Evolutionary conservation across 2,329 filamentous ascomycete species (phyloP), one percentile per base, ranked within the genome.

Genomic region (Neobulgaria alba): DNA sequence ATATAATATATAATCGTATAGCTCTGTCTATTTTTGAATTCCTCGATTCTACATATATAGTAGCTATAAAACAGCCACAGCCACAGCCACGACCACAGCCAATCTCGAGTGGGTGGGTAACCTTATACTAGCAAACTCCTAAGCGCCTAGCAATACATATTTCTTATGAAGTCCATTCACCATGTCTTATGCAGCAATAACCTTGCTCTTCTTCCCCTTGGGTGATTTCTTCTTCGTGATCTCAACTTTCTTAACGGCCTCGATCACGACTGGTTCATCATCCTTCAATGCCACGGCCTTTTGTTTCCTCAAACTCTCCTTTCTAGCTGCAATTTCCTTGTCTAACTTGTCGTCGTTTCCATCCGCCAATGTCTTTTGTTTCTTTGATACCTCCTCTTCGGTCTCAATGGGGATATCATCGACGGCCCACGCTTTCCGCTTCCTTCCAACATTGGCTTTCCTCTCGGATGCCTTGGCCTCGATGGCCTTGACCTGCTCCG

Each of bases 381-480:
- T 59, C 59, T 67, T 67, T 19, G 57, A 47, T 2, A 55, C 47
- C 44, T 61, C 60, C n/a, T n/a, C n/a, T n/a, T n/a, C n/a, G n/a
- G n/a, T n/a, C 44, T 61, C 57, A 3, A 51, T 54, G 20, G 37
- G 44, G 5, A 46, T 41, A 29, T 50, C 48, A 44, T 60, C 58
- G 3, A 55, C 29, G 10, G 33, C 56, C 19, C 45, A 42, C 12
- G 47, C 38, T 57, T 67, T 69, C 50, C 64, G 60, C 63, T 71
- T 71, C 74, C 84, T 85, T 55, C 74, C 74, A 26, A 77, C 64
- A 57, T 79, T 79, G 29, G 56, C 40, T n/a, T n/a, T n/a, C n/a
- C n/a, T n/a, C n/a, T n/a, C n/a, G n/a, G n/a, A n/a, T n/a, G n/a
- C n/a, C 39, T 55, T 29, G 12, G 42, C 36, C 21, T 48, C 44